A percentile compares a stretch with the other conserved stretches of the same genome.
Evolutionary conservation across 768 basidiomycete species (phyloP).

Genomic region (Russula foetens): DNA sequence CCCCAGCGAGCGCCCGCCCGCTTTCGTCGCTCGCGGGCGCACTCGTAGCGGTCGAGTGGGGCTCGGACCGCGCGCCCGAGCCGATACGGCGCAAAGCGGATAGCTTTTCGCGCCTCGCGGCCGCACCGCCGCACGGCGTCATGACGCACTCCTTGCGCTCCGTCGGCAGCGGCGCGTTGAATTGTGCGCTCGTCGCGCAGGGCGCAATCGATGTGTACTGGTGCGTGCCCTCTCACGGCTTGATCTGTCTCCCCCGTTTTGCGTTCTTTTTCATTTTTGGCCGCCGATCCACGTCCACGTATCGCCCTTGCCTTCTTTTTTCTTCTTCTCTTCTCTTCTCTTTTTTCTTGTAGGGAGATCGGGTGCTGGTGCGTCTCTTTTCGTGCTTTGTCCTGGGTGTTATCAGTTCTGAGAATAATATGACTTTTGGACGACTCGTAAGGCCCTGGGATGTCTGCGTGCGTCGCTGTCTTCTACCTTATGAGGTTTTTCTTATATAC

Average conservation of each 20-base stretch:
- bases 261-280: background rate
- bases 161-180: constrained; percentile 77
- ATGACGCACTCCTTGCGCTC: constrained; percentile 85
- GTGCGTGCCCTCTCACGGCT: too few species aligned
- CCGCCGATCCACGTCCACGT: too few species aligned
- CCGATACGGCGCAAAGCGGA: constrained; percentile 49
- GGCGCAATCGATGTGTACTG: constrained; percentile 86
- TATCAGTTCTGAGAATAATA: background rate
- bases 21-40: constrained; percentile 63
- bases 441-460: constrained; percentile 85
- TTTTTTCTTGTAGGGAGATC: constrained; percentile 51
- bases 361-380: constrained; percentile 49
- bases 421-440: too few species aligned
- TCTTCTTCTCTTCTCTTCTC: background rate
- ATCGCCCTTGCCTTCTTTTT: too few species aligned
- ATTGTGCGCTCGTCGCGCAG: constrained; percentile 79
- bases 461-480: constrained; percentile 21
- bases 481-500: too few species aligned
- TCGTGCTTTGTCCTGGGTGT: background rate
- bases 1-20: constrained; percentile 37
- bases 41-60: constrained; percentile 83
- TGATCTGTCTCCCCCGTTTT: too few species aligned
- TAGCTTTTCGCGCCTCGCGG: constrained; percentile 71
- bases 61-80: constrained; percentile 57
- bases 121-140: constrained; percentile 53